These are phyloP conservation scores for Verticillium klebahnii DNA, from an alignment of 2,329 filamentous ascomycete species.

Conservation along the genomic window DNA sequence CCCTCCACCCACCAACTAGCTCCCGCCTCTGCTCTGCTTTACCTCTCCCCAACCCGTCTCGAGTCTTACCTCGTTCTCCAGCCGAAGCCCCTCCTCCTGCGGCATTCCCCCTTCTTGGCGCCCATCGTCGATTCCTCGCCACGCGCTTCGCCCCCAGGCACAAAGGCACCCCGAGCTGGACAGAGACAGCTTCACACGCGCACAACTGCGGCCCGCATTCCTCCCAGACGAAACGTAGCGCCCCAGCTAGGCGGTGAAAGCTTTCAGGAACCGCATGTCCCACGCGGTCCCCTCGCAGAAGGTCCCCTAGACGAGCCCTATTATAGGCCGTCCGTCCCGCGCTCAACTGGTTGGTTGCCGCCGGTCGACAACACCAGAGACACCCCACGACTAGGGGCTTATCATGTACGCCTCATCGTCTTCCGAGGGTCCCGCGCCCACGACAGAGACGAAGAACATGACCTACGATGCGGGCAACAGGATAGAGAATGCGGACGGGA, in stretches of 20 bases:
- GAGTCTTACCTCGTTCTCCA: neutral
- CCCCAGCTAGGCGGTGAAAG: neutral
- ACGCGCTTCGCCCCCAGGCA: neutral
- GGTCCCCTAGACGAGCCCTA: neutral
- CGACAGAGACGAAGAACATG: neutral
- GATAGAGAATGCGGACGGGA: neutral
- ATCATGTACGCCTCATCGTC: neutral
- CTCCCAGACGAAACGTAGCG: neutral
- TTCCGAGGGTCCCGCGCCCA: neutral
- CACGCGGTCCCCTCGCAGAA: neutral
- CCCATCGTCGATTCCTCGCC: neutral
- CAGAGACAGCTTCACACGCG: conserved; percentile 1
- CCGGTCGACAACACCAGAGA: neutral
- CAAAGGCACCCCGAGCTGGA: neutral
- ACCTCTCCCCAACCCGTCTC: neutral
- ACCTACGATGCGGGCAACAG: neutral
- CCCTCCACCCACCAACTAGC: neutral
- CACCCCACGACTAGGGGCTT: neutral
- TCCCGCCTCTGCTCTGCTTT: neutral
- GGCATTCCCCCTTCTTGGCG: neutral
- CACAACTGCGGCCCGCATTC: neutral
- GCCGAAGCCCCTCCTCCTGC: neutral
- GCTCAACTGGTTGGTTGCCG: neutral
- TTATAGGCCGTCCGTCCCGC: neutral
- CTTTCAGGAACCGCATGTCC: neutral